Evolutionary conservation across 768 basidiomycete genomes (phyloP).

Genomic region (Leccinellum rugosiceps): DNA sequence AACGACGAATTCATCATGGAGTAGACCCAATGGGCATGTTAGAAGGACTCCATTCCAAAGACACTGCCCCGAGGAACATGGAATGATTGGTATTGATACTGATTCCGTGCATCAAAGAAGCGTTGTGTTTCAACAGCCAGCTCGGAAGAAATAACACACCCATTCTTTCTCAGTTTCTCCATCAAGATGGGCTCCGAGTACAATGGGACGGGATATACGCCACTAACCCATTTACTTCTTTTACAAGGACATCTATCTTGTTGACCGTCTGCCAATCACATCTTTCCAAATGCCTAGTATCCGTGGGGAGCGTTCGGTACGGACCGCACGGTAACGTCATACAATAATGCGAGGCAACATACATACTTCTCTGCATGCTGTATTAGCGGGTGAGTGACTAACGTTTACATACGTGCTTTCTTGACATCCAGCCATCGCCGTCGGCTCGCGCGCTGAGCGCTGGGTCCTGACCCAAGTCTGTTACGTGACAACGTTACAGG

Average conservation of each 20-base stretch:
- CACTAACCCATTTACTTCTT: background rate
- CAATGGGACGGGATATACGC: background rate
- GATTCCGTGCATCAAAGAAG: background rate
- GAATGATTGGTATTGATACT: background rate
- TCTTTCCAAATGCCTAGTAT: background rate
- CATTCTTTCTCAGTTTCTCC: background rate
- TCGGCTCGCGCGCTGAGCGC: background rate
- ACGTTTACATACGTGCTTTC: background rate
- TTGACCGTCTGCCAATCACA: background rate
- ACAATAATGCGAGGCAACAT: background rate
- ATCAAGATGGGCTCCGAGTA: background rate
- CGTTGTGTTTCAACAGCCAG: background rate
- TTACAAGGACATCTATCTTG: background rate
- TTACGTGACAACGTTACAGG: background rate
- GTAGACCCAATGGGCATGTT: too few species aligned
- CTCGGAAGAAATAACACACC: background rate
- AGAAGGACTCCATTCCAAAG: background rate
- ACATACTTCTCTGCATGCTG: background rate
- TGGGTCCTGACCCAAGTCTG: background rate
- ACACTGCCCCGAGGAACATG: background rate
- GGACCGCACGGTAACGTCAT: background rate
- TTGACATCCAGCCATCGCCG: background rate
- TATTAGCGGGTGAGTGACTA: background rate
- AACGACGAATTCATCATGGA: background rate
- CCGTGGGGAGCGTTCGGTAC: background rate